These are phyloP conservation scores for Malassezia equina DNA, from an alignment of 1,284 basidiomycete genomes.

Conservation along the genomic window DNA sequence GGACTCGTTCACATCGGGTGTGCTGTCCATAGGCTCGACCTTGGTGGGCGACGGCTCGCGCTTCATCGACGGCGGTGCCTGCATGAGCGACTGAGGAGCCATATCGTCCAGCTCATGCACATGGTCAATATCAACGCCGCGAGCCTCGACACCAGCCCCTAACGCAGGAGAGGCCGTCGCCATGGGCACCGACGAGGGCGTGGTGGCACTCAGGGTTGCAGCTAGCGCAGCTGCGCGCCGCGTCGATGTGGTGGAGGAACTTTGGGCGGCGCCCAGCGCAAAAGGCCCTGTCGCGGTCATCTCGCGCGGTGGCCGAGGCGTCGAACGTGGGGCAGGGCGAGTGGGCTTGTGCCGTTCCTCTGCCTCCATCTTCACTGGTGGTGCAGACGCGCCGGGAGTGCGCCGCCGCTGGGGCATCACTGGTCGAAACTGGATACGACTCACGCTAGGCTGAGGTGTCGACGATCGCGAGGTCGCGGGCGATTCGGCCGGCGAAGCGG, in stretches of 20 bases:
- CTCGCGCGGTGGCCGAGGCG: constrained; percentile 39
- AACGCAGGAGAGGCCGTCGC: constrained; percentile 19
- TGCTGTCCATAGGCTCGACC: constrained; percentile 23
- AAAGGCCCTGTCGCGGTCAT: constrained; percentile 82
- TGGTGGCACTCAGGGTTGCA: constrained; percentile 17
- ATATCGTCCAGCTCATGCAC: constrained; percentile 73
- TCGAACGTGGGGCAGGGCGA: background rate
- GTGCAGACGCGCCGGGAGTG: constrained; percentile 7
- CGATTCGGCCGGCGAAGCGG: constrained; percentile 50
- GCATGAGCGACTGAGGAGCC: constrained; percentile 65
- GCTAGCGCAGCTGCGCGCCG: constrained; percentile 19
- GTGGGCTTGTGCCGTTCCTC: background rate
- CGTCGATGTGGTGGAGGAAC: background rate
- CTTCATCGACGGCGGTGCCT: constrained; percentile 46
- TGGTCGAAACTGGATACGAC: constrained; percentile 32
- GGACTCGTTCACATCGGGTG: constrained; percentile 53
- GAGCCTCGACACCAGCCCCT: background rate
- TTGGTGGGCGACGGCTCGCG: constrained; percentile 36
- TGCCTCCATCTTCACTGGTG: background rate
- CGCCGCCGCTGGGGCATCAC: constrained; percentile 38
- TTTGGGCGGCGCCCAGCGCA: constrained; percentile 60
- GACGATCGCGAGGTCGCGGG: constrained; percentile 49
- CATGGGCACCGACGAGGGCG: constrained; percentile 25
- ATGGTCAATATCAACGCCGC: constrained; percentile 64
- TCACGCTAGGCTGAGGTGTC: constrained; percentile 48